Percentiles rank a stretch among this genome's conserved stretches.
phyloP scores from a whole-genome alignment of 192 early-diverging fungal genomes.

The Backusella liffmaniae region DNA sequence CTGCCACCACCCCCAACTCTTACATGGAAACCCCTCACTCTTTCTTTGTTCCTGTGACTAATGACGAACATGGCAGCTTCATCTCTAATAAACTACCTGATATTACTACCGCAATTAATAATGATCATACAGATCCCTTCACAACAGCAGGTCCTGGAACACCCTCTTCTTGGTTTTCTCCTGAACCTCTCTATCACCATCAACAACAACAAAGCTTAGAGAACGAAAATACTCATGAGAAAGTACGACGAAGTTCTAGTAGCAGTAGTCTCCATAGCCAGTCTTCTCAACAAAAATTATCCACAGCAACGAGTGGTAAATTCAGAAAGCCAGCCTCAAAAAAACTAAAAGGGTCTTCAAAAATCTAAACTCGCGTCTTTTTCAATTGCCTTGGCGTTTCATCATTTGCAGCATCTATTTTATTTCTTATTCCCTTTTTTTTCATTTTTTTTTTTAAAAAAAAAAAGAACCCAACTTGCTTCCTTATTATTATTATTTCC shows the following conservation, averaged over 20 bases:
- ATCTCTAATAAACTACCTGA: slow-evolving; percentile 3
- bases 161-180: slow-evolving; percentile 12
- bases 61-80: slow-evolving; percentile 5
- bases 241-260: neutral
- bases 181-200: slow-evolving; percentile 1
- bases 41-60: neutral
- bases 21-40: neutral
- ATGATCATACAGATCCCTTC: neutral
- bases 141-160: neutral
- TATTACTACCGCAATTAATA: slow-evolving; percentile 6
- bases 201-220: neutral
- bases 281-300: neutral
- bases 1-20: neutral
- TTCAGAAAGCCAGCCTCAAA: neutral
- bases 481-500: neutral
- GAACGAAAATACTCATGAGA: neutral
- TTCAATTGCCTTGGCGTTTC: neutral
- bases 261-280: neutral
- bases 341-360: neutral
- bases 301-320: neutral
- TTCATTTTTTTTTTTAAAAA: neutral
- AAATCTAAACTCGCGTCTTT: neutral
- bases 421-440: neutral
- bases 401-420: slow-evolving; percentile 5
- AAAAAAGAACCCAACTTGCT: neutral